These are phyloP conservation scores for Lentithecium fluviatile DNA, from an alignment of 495 filamentous ascomycete genomes.

Conservation along the genomic window DNA sequence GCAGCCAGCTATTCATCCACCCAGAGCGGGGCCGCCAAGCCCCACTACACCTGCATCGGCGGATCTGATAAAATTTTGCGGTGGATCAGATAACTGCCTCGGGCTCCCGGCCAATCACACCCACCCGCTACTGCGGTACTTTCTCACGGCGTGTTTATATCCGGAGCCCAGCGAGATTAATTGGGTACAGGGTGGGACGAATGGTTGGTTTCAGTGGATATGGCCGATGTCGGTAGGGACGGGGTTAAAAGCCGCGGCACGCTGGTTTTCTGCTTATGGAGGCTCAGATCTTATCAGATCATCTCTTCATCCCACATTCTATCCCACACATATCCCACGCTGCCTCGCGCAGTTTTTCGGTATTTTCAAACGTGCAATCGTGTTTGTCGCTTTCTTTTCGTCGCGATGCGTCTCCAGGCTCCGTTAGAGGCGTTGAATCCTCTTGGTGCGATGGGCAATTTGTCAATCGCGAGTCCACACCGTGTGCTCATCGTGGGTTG, in stretches of 20 bases:
- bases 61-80: constrained; percentile 33
- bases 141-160: neutral
- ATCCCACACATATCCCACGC: neutral
- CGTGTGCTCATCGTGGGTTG: constrained; percentile 59
- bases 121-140: neutral
- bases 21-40: neutral
- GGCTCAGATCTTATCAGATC: constrained; percentile 32
- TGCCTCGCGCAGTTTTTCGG: too few species aligned
- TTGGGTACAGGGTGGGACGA: too few species aligned
- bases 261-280: neutral
- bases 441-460: constrained; percentile 8
- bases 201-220: too few species aligned
- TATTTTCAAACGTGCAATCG: neutral
- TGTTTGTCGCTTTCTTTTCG: neutral
- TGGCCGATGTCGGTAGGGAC: constrained; percentile 21
- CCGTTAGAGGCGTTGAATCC: constrained; percentile 2
- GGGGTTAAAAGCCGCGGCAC: constrained; percentile 7
- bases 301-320: constrained; percentile 9
- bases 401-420: constrained; percentile 14
- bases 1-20: neutral
- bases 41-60: neutral
- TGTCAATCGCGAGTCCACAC: constrained; percentile 23
- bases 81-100: constrained; percentile 26
- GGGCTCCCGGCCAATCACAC: constrained; percentile 17
- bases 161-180: neutral